Percentiles rank a stretch among this genome's conserved stretches.
Evolutionary conservation across 2,329 filamentous ascomycete species (phyloP).

Genomic region (Allantophomopsis cytisporea): DNA sequence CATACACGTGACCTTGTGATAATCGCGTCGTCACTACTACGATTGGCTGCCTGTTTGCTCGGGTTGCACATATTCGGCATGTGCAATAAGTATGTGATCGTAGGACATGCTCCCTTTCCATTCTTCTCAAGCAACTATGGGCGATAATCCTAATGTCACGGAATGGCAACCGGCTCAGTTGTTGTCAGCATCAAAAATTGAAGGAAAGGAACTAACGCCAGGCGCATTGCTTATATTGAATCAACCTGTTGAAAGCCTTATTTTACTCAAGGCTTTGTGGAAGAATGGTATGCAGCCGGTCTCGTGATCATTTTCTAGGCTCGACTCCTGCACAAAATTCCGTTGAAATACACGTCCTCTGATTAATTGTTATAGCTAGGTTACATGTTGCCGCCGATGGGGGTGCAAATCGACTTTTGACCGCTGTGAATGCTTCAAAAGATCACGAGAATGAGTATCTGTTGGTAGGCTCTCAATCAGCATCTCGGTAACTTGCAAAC

Average conservation of each 20-base stretch:
- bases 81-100: no score
- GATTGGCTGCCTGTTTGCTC: not conserved
- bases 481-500: no score
- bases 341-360: not conserved
- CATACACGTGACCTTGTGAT: constrained; percentile 1
- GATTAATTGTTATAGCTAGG: constrained; percentile 31
- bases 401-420: constrained; percentile 66
- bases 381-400: constrained; percentile 78
- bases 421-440: constrained; percentile 25
- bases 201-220: not conserved
- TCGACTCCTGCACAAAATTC: not conserved
- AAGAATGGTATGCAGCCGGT: constrained; percentile 1
- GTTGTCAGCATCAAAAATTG: not conserved
- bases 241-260: constrained; percentile 2
- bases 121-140: not conserved
- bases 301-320: not conserved
- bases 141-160: not conserved
- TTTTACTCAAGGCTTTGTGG: constrained; percentile 3
- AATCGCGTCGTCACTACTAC: not conserved
- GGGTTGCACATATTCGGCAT: not conserved
- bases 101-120: not conserved
- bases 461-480: constrained; percentile 20
- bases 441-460: constrained; percentile 11
- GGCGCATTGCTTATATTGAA: constrained; percentile 4
- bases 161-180: not conserved